phyloP scores from a whole-genome alignment of 495 filamentous ascomycete species.

The Articulospora tetracladia region DNA sequence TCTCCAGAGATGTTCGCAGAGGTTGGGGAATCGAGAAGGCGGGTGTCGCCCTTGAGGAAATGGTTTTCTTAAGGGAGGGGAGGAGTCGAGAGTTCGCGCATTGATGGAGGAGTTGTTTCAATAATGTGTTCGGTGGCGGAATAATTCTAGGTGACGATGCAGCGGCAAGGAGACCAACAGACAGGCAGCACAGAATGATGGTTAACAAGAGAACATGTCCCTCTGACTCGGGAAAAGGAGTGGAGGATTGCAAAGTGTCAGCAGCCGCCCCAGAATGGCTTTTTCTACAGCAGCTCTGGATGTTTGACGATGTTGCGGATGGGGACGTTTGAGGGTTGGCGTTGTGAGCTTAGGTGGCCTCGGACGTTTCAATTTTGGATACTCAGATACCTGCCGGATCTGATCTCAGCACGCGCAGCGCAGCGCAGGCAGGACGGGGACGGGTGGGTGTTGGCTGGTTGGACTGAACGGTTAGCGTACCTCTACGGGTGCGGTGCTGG shows the following conservation, averaged over 20 bases:
- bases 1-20: not conserved
- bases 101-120: constrained; percentile 13
- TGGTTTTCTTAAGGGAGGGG: not conserved
- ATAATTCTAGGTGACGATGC: constrained; percentile 3
- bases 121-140: not conserved
- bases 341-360: constrained; percentile 7
- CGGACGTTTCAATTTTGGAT: constrained; percentile 1
- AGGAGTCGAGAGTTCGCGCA: constrained; percentile 12
- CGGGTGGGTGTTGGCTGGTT: too few relatives aligned
- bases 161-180: too few relatives aligned
- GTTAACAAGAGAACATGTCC: not conserved
- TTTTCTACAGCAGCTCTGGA: not conserved
- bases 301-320: not conserved
- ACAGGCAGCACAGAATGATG: too few relatives aligned
- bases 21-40: not conserved
- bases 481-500: too few relatives aligned
- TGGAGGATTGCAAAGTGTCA: not conserved
- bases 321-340: not conserved
- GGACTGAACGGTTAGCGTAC: too few relatives aligned
- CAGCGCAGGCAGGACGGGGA: too few relatives aligned
- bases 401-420: constrained; percentile 1
- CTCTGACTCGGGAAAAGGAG: not conserved
- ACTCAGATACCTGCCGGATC: not conserved
- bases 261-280: too few relatives aligned
- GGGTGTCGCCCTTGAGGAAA: not conserved